Percentiles rank a stretch among this genome's conserved stretches.
phyloP scores from a whole-genome alignment of 495 filamentous ascomycete genomes.

The Tirmania nivea region DNA sequence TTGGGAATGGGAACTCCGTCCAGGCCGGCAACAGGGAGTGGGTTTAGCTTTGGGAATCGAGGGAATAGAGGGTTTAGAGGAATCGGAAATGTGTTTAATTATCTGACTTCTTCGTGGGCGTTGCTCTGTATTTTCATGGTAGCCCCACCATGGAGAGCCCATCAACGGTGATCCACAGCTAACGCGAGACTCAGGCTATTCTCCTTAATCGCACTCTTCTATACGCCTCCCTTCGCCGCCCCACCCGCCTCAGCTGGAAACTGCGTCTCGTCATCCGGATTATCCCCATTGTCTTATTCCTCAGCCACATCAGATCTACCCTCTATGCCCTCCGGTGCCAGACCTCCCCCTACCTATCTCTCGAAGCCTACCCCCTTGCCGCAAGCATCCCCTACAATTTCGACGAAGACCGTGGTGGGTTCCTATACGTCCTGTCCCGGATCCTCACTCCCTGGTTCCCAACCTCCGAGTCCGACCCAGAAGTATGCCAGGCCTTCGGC shows the following conservation, averaged over 20 bases:
- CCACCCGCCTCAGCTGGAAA: constrained; percentile 46
- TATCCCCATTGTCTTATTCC: constrained; percentile 51
- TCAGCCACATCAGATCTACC: constrained; percentile 41
- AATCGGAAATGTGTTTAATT: constrained; percentile 74
- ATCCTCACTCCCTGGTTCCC: background rate
- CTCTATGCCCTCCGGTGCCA: constrained; percentile 83
- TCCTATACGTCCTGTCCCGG: background rate
- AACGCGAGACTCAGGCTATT: constrained; percentile 33
- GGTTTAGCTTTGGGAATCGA: no score
- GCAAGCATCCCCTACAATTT: background rate
- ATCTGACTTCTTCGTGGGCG: constrained; percentile 86
- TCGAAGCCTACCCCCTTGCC: background rate
- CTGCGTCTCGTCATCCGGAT: constrained; percentile 52
- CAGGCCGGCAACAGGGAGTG: no score
- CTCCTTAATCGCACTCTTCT: constrained; percentile 80
- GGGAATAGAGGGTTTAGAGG: constrained; percentile 18
- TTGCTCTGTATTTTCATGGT: constrained; percentile 62
- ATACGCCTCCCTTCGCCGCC: constrained; percentile 69
- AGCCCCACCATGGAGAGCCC: constrained; percentile 6
- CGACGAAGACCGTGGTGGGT: background rate
- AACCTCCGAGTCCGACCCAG: constrained; percentile 3
- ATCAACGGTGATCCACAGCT: constrained; percentile 4
- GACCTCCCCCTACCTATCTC: constrained; percentile 48
- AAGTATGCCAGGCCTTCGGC: constrained; percentile 11
- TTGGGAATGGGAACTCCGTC: no score